phyloP scores from a whole-genome alignment of 2,329 filamentous ascomycete species.

The Trichoderma brevicompactum region DNA sequence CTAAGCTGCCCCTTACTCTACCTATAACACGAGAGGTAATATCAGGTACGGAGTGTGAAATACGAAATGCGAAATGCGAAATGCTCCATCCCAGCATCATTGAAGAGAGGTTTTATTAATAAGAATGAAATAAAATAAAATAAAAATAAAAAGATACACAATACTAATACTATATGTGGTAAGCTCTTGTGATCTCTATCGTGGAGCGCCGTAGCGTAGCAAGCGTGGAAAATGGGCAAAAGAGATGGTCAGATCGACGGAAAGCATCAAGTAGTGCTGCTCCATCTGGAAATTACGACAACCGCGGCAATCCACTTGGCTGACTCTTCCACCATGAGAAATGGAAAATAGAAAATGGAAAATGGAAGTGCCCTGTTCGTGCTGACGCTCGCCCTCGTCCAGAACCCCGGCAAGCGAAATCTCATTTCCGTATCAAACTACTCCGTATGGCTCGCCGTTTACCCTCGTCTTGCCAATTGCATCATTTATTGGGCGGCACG shows the following conservation, averaged over 20 bases:
- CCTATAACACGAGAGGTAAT: not conserved
- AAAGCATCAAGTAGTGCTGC: not conserved
- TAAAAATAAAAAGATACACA: too few relatives aligned
- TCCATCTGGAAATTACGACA: conserved; percentile 9
- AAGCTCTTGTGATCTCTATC: too few relatives aligned
- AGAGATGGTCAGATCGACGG: not conserved
- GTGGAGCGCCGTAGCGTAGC: too few relatives aligned
- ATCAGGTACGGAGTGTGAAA: not conserved
- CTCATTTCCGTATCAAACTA: not conserved
- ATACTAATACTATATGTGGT: too few relatives aligned
- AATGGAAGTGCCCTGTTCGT: not conserved
- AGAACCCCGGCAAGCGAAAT: conserved; percentile 12
- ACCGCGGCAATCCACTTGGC: not conserved
- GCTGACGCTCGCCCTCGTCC: not conserved
- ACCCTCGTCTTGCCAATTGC: not conserved
- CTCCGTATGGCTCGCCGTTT: too few relatives aligned
- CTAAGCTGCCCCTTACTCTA: conserved; percentile 20
- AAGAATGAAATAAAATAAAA: too few relatives aligned
- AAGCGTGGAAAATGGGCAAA: not conserved
- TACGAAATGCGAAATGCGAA: too few relatives aligned
- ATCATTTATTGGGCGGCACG: conserved; percentile 11
- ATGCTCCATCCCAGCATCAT: too few relatives aligned
- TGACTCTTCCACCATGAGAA: not conserved
- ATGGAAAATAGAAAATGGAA: not conserved
- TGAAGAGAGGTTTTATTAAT: too few relatives aligned